A percentile compares a stretch with the other conserved stretches of the same genome.
Conservation (phyloP, 768 basidiomycete genomes). For the Cystoderma amianthinum region DNA sequence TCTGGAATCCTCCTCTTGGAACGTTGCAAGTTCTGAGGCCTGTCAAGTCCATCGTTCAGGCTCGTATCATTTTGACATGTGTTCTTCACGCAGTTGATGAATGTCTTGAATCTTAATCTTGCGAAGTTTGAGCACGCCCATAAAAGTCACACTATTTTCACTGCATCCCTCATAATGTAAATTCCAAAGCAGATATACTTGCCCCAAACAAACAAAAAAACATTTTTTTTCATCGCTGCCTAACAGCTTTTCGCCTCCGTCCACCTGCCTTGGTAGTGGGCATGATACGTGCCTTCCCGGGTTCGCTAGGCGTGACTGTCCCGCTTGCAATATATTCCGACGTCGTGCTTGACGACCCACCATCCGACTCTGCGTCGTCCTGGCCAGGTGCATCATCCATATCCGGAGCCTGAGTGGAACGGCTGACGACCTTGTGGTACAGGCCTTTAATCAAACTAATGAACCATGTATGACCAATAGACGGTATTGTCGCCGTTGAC, state of each 20-base stretch:
- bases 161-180: too few relatives aligned
- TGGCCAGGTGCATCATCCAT: constrained; percentile 11
- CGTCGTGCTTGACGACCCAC: constrained; percentile 31
- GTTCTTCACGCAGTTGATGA: too few relatives aligned
- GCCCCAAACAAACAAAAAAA: too few relatives aligned
- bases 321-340: constrained; percentile 41
- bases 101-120: too few relatives aligned
- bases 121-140: too few relatives aligned
- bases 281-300: constrained; percentile 18
- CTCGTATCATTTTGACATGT: too few relatives aligned
- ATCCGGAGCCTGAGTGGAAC: constrained; percentile 11
- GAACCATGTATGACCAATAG: constrained; percentile 66
- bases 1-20: too few relatives aligned
- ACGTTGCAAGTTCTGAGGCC: too few relatives aligned
- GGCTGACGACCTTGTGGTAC: constrained; percentile 17
- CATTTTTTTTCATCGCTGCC: constrained; percentile 46
- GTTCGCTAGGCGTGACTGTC: constrained; percentile 27
- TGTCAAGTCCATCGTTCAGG: too few relatives aligned
- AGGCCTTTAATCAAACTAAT: constrained; percentile 34
- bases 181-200: too few relatives aligned
- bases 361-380: constrained; percentile 27
- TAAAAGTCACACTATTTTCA: too few relatives aligned
- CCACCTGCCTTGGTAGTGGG: constrained; percentile 53
- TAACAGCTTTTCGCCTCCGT: constrained; percentile 53
- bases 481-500: constrained; percentile 50